Percentiles rank a stretch among this genome's conserved stretches.
Evolutionary conservation across 1,284 basidiomycete species (phyloP).

Genomic region (Mycena sp.): DNA sequence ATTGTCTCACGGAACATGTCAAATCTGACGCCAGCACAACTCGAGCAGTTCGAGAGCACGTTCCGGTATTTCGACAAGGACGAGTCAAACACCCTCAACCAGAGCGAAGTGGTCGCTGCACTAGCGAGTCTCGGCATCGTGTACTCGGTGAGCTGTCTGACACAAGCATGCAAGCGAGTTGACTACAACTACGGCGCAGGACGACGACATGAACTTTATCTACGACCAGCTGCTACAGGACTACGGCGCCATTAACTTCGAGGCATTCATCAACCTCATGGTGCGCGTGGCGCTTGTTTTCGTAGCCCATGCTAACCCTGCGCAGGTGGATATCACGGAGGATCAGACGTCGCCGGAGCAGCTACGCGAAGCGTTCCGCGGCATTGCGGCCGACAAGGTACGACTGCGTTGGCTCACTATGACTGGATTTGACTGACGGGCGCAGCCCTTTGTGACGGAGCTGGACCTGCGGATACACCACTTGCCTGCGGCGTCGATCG

Average conservation of each 20-base stretch:
- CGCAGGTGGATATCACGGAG: constrained; percentile 92
- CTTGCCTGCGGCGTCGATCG: constrained; percentile 81
- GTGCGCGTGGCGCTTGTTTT: constrained; percentile 49
- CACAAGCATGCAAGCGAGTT: background rate
- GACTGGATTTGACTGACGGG: constrained; percentile 27
- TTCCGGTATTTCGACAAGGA: constrained; percentile 98
- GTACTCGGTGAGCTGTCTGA: constrained; percentile 77
- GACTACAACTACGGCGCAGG: constrained; percentile 50
- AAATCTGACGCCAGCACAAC: constrained; percentile 93
- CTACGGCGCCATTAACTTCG: constrained; percentile 92
- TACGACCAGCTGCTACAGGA: constrained; percentile 85
- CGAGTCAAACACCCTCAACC: constrained; percentile 86
- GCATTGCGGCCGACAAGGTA: constrained; percentile 92
- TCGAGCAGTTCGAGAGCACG: constrained; percentile 97
- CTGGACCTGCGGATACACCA: constrained; percentile 91
- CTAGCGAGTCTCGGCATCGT: constrained; percentile 95
- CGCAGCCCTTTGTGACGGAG: constrained; percentile 92
- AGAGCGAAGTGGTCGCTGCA: constrained; percentile 91
- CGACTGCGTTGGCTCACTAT: background rate
- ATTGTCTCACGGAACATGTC: constrained; percentile 93
- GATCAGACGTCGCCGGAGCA: constrained; percentile 95
- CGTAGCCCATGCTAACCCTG: constrained; percentile 1
- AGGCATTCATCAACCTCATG: constrained; percentile 94
- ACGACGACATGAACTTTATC: constrained; percentile 89
- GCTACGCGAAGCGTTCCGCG: constrained; percentile 92